Evolutionary conservation across 1,284 basidiomycete genomes (phyloP), one percentile per base, ranked within the genome.

Genomic region (Sanguinoderma infundibulare): DNA sequence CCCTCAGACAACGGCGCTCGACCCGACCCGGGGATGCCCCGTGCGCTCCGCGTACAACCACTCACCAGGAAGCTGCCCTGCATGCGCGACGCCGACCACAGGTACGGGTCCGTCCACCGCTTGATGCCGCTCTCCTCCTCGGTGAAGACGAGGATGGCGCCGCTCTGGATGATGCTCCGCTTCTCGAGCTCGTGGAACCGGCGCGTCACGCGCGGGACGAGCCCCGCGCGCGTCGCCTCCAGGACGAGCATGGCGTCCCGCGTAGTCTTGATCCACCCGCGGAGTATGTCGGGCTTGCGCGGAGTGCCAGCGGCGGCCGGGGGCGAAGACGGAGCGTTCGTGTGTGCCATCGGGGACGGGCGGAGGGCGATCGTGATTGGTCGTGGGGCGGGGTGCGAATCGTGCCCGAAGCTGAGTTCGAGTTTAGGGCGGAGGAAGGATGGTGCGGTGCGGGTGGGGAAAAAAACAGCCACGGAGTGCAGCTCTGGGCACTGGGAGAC

Each of bases 171-270:
- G 59, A 69, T 66, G 55, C 58, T 62, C 47, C 69, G 64, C 53
- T 71, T 71, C 69, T 87, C 85, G 44, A 80, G 74, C 64, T 87
- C 84, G 39, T 83, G 81, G 63, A 87, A 73, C n/a, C 85, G 74
- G 5, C 85, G 73, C 1, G 81, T 83, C 22, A 87, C 81, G 38
- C 84, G 78, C 2, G 84, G 82, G n/a, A 84, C 78, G 66, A 80
- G 74, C 15, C 83, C 83, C 20, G 79, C 72, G 38, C 80, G 74
- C 24, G 83, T 82, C 0, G 82, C 83, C 64, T 86, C 84, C 58
- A 87, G 84, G 53, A 87, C 75, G 58, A 87, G 77, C 24, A 87
- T 72, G 2, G 84, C 83, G 69, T 87, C 85, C 61, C 79, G 78
- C 0, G 84, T 85, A 17, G 79, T 81, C 64, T 83, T 80, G 65